Percentiles rank a stretch among this genome's conserved stretches.
phyloP scores from a whole-genome alignment of 2,329 filamentous ascomycete species.

The Acephala macrosclerotiorum region DNA sequence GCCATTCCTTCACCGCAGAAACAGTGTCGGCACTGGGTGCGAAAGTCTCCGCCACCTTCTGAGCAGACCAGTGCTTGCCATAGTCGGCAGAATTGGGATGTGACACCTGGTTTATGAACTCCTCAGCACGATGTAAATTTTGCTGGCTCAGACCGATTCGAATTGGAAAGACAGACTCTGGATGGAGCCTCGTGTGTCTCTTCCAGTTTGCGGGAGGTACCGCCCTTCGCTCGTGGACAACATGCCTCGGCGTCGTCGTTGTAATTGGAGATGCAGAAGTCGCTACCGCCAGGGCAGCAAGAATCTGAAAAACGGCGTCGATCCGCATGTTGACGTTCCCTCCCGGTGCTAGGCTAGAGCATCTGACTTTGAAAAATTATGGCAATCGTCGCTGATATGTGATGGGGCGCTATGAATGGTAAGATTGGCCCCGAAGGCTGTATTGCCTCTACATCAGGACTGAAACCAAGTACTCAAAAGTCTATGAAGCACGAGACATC shows the following conservation, averaged over 20 bases:
- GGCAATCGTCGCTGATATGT: constrained; percentile 26
- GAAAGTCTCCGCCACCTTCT: constrained; percentile 53
- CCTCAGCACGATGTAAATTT: constrained; percentile 55
- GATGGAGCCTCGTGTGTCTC: constrained; percentile 33
- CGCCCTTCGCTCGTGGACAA: constrained; percentile 39
- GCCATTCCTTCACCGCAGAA: constrained; percentile 59
- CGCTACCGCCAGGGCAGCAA: constrained; percentile 41
- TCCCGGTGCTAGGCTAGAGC: constrained; percentile 35
- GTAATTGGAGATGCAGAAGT: constrained; percentile 35
- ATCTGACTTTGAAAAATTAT: constrained; percentile 26
- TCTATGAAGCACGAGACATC: constrained; percentile 20
- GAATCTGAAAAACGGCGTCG: constrained; percentile 32
- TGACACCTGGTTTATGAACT: constrained; percentile 52
- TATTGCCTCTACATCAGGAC: constrained; percentile 12
- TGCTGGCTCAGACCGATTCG: constrained; percentile 53
- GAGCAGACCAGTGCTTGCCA: constrained; percentile 55
- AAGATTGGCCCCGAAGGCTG: constrained; percentile 12
- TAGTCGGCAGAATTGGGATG: constrained; percentile 54
- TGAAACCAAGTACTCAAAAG: constrained; percentile 26
- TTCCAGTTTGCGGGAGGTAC: constrained; percentile 32
- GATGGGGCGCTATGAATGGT: constrained; percentile 3
- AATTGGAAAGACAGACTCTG: constrained; percentile 35
- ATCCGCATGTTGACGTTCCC: constrained; percentile 35
- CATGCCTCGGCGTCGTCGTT: constrained; percentile 32
- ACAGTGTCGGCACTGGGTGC: constrained; percentile 53